phyloP scores from a whole-genome alignment of 768 basidiomycete genomes.

The Ramaria rubella region DNA sequence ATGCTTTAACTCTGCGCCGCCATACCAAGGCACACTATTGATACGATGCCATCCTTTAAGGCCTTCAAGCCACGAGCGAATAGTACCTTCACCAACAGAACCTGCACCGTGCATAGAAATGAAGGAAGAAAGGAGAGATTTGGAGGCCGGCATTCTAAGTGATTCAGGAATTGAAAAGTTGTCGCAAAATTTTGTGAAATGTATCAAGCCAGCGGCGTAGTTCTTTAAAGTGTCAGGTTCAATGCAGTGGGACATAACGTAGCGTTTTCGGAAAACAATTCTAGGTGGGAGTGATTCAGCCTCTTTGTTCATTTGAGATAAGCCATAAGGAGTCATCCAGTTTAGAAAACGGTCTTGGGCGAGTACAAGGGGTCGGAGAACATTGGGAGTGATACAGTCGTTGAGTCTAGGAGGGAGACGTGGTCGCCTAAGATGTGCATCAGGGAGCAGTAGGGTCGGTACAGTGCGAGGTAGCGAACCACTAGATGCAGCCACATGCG shows the following conservation, averaged over 20 bases:
- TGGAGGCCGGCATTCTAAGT: conserved; percentile 24
- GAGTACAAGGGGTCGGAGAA: not conserved
- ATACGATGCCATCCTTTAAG: conserved; percentile 32
- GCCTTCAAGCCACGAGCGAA: conserved; percentile 31
- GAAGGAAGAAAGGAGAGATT: conserved; percentile 26
- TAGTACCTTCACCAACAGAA: no score
- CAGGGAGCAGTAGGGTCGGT: not conserved
- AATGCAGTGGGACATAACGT: not conserved
- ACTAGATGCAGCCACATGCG: no score
- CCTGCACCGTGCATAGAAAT: no score
- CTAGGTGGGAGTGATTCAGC: not conserved
- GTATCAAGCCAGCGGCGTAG: conserved; percentile 29
- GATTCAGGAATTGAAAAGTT: conserved; percentile 26
- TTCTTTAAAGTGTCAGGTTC: not conserved
- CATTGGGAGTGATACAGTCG: not conserved
- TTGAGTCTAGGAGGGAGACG: not conserved
- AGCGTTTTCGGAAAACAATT: not conserved
- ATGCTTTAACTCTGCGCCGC: conserved; percentile 18
- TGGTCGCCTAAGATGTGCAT: not conserved
- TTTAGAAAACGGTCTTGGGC: not conserved
- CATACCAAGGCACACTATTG: conserved; percentile 31
- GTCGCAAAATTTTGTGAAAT: conserved; percentile 35
- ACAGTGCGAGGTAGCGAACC: not conserved
- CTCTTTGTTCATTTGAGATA: not conserved
- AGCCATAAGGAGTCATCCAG: not conserved